These are phyloP conservation scores for Aspergillus bertholletiae DNA, from an alignment of 495 filamentous ascomycete genomes.

Conservation along the genomic window DNA sequence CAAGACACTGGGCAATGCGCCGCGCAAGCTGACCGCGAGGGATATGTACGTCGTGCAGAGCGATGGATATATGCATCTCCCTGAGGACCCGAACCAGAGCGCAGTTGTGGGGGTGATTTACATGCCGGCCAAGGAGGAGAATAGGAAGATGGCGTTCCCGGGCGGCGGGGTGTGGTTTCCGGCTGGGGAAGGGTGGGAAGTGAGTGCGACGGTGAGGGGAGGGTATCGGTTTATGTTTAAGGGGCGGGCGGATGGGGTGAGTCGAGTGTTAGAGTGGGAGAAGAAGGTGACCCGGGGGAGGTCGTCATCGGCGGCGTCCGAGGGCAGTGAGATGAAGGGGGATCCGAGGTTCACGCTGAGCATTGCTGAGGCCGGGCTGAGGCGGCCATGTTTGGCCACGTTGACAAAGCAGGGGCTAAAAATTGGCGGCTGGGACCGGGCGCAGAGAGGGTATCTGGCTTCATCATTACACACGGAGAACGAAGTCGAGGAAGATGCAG, in stretches of 20 bases:
- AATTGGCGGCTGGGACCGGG: slow-evolving; percentile 17
- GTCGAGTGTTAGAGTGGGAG: slow-evolving; percentile 14
- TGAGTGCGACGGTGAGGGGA: neutral
- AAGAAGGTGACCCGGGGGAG: neutral
- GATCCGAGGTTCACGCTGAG: slow-evolving; percentile 12
- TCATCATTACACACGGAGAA: neutral
- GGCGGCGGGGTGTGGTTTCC: neutral
- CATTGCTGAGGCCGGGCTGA: slow-evolving; percentile 5
- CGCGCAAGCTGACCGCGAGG: slow-evolving; percentile 23
- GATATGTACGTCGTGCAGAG: slow-evolving; percentile 34
- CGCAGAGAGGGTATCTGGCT: slow-evolving; percentile 1
- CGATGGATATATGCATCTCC: slow-evolving; percentile 18
- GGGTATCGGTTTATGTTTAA: neutral
- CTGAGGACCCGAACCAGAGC: neutral
- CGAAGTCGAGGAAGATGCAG: slow-evolving; percentile 17
- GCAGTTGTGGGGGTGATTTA: slow-evolving; percentile 11
- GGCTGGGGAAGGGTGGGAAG: neutral
- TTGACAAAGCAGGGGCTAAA: slow-evolving; percentile 14
- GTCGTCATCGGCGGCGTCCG: neutral
- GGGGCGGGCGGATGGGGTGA: neutral
- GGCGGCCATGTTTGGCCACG: slow-evolving; percentile 16
- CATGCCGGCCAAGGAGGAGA: neutral
- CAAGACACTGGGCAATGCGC: slow-evolving; percentile 18
- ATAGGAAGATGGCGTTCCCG: neutral
- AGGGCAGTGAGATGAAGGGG: neutral